Conservation (phyloP, 768 basidiomycete genomes). For the Kwoniella dendrophila region DNA sequence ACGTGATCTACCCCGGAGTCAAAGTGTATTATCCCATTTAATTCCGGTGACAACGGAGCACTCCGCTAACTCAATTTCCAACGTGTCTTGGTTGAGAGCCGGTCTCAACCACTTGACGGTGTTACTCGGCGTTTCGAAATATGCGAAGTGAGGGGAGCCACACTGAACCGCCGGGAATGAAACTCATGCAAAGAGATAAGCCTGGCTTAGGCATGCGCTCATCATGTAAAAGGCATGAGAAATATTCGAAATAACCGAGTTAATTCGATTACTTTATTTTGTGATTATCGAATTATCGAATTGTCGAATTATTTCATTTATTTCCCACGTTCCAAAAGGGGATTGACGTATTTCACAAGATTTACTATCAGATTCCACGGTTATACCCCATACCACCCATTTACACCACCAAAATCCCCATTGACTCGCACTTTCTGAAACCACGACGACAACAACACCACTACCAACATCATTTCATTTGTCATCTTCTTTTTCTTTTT, state of each 20-base stretch:
- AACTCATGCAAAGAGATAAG: background rate
- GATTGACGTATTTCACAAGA: too few species aligned
- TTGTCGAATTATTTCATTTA: background rate
- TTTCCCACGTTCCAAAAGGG: background rate
- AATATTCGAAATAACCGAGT: background rate
- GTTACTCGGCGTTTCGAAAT: background rate
- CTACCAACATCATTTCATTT: too few species aligned
- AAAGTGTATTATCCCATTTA: too few species aligned
- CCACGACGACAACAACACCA: too few species aligned
- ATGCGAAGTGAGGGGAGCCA: background rate
- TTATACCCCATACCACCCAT: background rate
- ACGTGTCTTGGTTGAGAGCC: background rate
- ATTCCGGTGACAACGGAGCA: too few species aligned
- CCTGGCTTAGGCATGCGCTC: background rate
- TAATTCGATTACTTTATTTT: background rate
- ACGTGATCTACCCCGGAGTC: too few species aligned
- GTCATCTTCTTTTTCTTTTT: constrained; percentile 12
- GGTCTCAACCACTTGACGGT: background rate
- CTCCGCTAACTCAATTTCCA: background rate
- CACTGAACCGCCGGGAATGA: background rate
- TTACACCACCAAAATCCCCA: background rate
- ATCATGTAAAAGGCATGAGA: background rate
- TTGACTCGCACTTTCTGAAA: background rate
- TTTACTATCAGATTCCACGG: too few species aligned
- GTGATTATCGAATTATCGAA: background rate